A percentile compares a stretch with the other conserved stretches of the same genome.
Conservation (phyloP, 2,329 filamentous ascomycete species). For the Penicillium fuscoglaucum region DNA sequence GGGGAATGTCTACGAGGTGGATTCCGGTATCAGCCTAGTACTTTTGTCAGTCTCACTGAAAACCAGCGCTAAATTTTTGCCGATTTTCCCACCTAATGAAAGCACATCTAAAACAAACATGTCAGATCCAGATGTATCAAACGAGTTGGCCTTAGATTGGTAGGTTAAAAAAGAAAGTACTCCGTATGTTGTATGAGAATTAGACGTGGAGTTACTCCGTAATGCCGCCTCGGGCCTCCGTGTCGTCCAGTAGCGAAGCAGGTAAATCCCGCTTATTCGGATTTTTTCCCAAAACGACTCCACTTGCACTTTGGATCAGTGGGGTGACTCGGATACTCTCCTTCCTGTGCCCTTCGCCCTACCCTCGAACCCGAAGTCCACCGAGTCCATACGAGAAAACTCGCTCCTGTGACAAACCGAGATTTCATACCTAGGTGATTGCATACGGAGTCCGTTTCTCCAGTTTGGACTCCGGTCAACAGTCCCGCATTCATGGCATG, state of each 20-base stretch:
- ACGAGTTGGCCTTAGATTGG: neutral
- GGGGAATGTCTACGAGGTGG: neutral
- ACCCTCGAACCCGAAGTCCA: conserved; percentile 12
- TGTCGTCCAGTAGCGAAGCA: conserved; percentile 11
- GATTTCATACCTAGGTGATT: conserved; percentile 11
- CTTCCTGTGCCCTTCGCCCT: conserved; percentile 13
- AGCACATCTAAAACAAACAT: neutral
- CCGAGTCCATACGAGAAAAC: conserved; percentile 11
- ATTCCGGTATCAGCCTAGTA: neutral
- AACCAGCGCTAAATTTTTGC: neutral
- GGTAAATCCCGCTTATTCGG: conserved; percentile 17
- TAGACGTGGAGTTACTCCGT: neutral
- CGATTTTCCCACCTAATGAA: neutral
- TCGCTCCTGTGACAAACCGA: conserved; percentile 14
- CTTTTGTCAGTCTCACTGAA: conserved; percentile 2
- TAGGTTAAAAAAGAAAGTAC: neutral
- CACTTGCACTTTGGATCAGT: conserved; percentile 14
- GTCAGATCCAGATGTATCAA: neutral
- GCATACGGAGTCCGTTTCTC: neutral
- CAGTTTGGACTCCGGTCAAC: conserved; percentile 10
- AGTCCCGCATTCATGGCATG: conserved; percentile 2
- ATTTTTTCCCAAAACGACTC: neutral
- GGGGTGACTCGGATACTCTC: conserved; percentile 25
- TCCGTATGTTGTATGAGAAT: neutral
- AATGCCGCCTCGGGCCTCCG: conserved; percentile 3